A percentile compares a stretch with the other conserved stretches of the same genome.
These are phyloP conservation scores for Neodidymelliopsis sp. DNA, from an alignment of 2,329 filamentous ascomycete species.

Conservation along the genomic window DNA sequence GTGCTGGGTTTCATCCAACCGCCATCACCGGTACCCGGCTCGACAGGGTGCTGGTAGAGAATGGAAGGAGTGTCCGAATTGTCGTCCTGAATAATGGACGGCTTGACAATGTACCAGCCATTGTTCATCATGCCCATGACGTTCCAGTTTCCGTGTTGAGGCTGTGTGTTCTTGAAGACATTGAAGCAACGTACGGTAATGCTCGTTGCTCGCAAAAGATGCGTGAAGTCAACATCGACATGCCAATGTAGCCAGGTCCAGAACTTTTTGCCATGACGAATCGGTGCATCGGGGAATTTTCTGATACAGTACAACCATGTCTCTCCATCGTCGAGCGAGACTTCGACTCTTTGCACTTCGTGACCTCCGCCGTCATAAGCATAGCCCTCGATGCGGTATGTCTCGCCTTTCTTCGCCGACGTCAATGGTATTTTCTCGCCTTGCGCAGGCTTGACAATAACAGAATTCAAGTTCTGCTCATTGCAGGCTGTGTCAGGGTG, in stretches of 20 bases:
- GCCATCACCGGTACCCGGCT: constrained; percentile 55
- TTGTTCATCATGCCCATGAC: constrained; percentile 65
- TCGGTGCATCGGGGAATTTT: constrained; percentile 57
- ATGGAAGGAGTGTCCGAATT: constrained; percentile 40
- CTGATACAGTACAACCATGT: constrained; percentile 61
- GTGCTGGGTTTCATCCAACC: constrained; percentile 62
- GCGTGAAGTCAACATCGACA: constrained; percentile 56
- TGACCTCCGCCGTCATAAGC: constrained; percentile 60
- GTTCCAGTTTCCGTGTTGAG: constrained; percentile 57
- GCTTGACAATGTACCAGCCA: constrained; percentile 57
- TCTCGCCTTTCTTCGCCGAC: constrained; percentile 49
- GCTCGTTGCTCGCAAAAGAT: constrained; percentile 53
- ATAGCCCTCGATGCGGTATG: constrained; percentile 60
- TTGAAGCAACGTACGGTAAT: constrained; percentile 59
- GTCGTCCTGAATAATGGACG: constrained; percentile 47
- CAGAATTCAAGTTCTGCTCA: constrained; percentile 62
- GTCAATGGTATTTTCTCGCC: constrained; percentile 52
- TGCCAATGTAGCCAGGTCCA: constrained; percentile 64
- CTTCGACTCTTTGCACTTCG: constrained; percentile 60
- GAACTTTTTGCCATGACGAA: constrained; percentile 62
- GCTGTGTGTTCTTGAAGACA: constrained; percentile 61
- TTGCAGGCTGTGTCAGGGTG: constrained; percentile 57
- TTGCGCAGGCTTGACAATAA: constrained; percentile 56
- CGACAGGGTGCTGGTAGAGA: constrained; percentile 38
- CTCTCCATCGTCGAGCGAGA: constrained; percentile 58